phyloP scores from a whole-genome alignment of 2,329 filamentous ascomycete species.

The Aspergillus arachidicola region DNA sequence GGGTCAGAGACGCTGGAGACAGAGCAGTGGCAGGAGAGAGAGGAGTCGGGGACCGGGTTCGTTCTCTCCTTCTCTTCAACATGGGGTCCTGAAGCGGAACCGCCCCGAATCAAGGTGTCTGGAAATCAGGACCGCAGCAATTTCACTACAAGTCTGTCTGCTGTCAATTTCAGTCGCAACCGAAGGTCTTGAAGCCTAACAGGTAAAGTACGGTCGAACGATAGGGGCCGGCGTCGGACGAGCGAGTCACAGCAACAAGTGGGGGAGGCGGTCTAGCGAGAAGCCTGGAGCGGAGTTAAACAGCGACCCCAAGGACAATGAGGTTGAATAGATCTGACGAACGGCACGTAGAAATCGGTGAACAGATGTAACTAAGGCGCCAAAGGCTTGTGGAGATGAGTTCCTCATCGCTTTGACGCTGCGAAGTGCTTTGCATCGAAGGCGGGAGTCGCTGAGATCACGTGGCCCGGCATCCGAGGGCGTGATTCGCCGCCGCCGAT shows the following conservation, averaged over 20 bases:
- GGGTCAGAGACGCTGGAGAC: conserved; percentile 25
- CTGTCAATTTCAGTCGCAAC: conserved; percentile 13
- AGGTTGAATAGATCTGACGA: conserved; percentile 9
- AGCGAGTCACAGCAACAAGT: conserved; percentile 31
- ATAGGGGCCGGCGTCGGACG: conserved; percentile 25
- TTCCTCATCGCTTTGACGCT: conserved; percentile 27
- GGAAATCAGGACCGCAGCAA: conserved; percentile 22
- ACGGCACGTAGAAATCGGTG: conserved; percentile 1
- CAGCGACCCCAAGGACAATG: conserved; percentile 10
- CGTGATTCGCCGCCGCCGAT: conserved; percentile 28
- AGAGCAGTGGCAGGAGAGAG: conserved; percentile 30
- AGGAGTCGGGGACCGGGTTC: conserved; percentile 41
- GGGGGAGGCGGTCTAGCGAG: conserved; percentile 19
- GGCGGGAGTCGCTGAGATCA: conserved; percentile 39
- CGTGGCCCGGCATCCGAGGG: conserved; percentile 29
- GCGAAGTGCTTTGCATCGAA: conserved; percentile 43
- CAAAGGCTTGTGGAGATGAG: conserved; percentile 30
- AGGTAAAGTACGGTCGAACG: conserved; percentile 24
- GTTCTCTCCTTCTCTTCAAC: conserved; percentile 54
- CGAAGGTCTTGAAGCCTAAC: conserved; percentile 8
- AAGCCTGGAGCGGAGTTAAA: conserved; percentile 21
- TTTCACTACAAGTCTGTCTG: conserved; percentile 16
- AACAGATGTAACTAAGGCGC: conserved; percentile 23
- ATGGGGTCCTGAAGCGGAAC: conserved; percentile 46
- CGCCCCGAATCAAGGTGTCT: conserved; percentile 27